Percentiles rank a stretch among this genome's conserved stretches.
Evolutionary conservation across 371 early-diverging fungal species (phyloP).

Genomic region (Hamiltosporidium magnivora): DNA sequence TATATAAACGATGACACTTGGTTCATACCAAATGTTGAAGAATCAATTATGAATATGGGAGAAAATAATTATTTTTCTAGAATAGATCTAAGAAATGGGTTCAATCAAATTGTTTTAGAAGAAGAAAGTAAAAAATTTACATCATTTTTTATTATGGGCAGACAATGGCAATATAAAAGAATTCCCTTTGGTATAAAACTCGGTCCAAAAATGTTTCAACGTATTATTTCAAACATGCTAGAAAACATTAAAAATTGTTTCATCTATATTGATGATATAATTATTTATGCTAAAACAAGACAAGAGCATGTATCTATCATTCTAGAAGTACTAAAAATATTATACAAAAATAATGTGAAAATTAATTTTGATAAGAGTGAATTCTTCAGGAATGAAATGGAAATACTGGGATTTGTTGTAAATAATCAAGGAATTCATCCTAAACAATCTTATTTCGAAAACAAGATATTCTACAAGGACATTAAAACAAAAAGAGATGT

Average conservation of each 20-base stretch:
- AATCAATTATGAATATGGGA: neutral
- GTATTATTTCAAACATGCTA: constrained; percentile 3
- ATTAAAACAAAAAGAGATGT: constrained; percentile 35
- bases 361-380: constrained; percentile 56
- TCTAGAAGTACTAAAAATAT: constrained; percentile 37
- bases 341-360: constrained; percentile 38
- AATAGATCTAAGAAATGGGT: constrained; percentile 17
- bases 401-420: constrained; percentile 53
- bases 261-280: constrained; percentile 58
- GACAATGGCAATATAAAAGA: constrained; percentile 11
- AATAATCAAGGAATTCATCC: constrained; percentile 30
- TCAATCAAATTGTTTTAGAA: constrained; percentile 8
- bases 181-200: constrained; percentile 14
- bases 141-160: constrained; percentile 3
- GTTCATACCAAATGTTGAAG: constrained; percentile 3
- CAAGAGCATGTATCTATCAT: constrained; percentile 54
- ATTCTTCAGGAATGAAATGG: constrained; percentile 33
- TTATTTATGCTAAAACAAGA: constrained; percentile 43
- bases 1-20: neutral
- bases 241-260: constrained; percentile 6
- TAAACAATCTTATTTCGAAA: constrained; percentile 27
- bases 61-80: neutral
- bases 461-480: constrained; percentile 13
- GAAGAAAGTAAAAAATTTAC: constrained; percentile 2
- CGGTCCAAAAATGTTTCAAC: constrained; percentile 20